Evolutionary conservation across 1,284 basidiomycete species (phyloP).

Genomic region (Peniophora sp.): DNA sequence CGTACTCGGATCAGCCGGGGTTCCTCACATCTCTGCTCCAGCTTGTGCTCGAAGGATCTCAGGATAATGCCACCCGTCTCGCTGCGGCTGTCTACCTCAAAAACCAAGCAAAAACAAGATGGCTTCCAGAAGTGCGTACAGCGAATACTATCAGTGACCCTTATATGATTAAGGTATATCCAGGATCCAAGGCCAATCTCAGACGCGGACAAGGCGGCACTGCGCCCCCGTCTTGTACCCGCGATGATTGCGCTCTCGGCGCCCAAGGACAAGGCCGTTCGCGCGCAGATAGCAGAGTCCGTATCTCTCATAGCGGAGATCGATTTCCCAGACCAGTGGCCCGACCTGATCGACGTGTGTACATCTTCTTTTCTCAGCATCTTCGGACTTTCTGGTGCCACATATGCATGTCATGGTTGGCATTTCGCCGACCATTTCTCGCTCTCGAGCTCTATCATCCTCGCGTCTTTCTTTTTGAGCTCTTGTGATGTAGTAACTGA

Average conservation of each 20-base stretch:
- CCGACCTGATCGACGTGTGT: slow-evolving; percentile 77
- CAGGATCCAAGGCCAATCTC: slow-evolving; percentile 59
- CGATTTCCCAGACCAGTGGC: slow-evolving; percentile 86
- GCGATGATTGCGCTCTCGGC: slow-evolving; percentile 75
- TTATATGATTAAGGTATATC: slow-evolving; percentile 10
- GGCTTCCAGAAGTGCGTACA: slow-evolving; percentile 66
- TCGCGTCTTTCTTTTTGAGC: neutral
- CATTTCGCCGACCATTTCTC: neutral
- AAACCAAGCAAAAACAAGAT: slow-evolving; percentile 77
- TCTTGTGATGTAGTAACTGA: neutral
- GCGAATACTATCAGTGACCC: neutral
- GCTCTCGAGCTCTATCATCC: neutral
- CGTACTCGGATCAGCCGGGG: slow-evolving; percentile 65
- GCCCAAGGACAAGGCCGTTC: slow-evolving; percentile 57
- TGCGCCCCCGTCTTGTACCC: slow-evolving; percentile 69
- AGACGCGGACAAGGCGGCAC: slow-evolving; percentile 57
- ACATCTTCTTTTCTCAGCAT: slow-evolving; percentile 5
- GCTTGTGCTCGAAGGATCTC: slow-evolving; percentile 62
- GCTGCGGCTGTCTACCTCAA: slow-evolving; percentile 85
- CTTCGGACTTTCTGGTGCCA: neutral
- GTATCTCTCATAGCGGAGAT: slow-evolving; percentile 81
- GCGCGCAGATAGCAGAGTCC: slow-evolving; percentile 84
- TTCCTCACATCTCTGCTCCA: slow-evolving; percentile 70
- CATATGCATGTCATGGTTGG: neutral
- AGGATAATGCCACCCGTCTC: slow-evolving; percentile 67